phyloP scores from a whole-genome alignment of 2,329 filamentous ascomycete species.

The Aspergillus proliferans region DNA sequence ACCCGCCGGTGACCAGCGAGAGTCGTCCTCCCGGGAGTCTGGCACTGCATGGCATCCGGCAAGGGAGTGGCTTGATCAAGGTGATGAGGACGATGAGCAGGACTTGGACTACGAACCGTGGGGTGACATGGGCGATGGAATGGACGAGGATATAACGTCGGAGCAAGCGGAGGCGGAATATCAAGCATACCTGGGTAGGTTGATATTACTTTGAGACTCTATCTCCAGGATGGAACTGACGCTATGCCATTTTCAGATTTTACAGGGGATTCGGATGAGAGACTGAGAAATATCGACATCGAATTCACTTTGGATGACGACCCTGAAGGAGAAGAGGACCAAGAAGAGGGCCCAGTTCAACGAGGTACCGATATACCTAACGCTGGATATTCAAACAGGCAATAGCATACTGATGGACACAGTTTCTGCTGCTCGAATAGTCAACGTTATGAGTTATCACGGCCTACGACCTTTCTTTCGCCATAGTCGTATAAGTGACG shows the following conservation, averaged over 20 bases:
- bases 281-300: conserved; percentile 21
- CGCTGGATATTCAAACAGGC: too few species aligned
- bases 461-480: conserved; percentile 50
- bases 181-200: background rate
- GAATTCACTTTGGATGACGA: conserved; percentile 24
- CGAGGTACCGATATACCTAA: background rate
- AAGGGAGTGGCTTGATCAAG: conserved; percentile 34
- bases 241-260: conserved; percentile 1
- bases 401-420: conserved; percentile 5
- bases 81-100: conserved; percentile 37
- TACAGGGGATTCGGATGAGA: conserved; percentile 12
- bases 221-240: background rate
- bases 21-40: conserved; percentile 14
- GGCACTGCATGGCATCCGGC: conserved; percentile 30
- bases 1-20: conserved; percentile 18
- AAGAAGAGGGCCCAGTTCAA: conserved; percentile 1
- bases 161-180: background rate
- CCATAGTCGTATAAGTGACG: conserved; percentile 24
- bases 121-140: conserved; percentile 32
- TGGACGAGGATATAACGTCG: conserved; percentile 23
- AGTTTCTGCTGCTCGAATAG: conserved; percentile 41
- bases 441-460: conserved; percentile 49
- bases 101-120: conserved; percentile 46
- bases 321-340: conserved; percentile 9
- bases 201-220: conserved; percentile 10